A percentile compares a stretch with the other conserved stretches of the same genome.
Conservation (phyloP, 2,329 filamentous ascomycete genomes). For the Parafenestella ontariensis region DNA sequence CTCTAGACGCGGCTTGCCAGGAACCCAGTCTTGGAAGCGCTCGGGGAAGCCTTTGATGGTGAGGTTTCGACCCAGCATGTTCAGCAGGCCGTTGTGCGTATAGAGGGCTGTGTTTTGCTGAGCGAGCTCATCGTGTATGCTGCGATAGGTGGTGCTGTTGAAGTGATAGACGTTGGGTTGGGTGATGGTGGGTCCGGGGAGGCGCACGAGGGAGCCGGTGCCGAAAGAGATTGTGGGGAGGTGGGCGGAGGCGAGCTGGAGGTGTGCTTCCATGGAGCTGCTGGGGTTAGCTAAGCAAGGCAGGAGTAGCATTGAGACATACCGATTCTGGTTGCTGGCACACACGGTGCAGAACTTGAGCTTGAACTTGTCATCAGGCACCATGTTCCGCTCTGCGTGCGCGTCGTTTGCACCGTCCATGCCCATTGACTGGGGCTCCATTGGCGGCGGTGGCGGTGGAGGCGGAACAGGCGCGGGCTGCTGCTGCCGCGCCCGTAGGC, state of each 20-base stretch:
- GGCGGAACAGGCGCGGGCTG: slow-evolving; percentile 57
- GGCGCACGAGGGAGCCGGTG: slow-evolving; percentile 89
- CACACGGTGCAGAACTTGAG: slow-evolving; percentile 99
- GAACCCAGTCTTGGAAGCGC: slow-evolving; percentile 96
- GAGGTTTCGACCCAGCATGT: slow-evolving; percentile 93
- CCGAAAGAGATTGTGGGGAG: slow-evolving; percentile 99
- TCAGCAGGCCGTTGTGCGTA: slow-evolving; percentile 87
- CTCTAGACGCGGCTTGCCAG: slow-evolving; percentile 82
- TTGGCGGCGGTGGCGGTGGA: slow-evolving; percentile 55
- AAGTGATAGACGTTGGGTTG: slow-evolving; percentile 98
- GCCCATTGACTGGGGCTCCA: slow-evolving; percentile 39
- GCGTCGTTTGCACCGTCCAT: slow-evolving; percentile 42
- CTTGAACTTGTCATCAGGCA: slow-evolving; percentile 70
- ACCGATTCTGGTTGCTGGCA: slow-evolving; percentile 97
- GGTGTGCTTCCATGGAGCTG: slow-evolving; percentile 98
- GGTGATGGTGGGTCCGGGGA: slow-evolving; percentile 88
- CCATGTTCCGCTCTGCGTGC: slow-evolving; percentile 29
- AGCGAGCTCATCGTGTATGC: slow-evolving; percentile 91
- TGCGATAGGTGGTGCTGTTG: slow-evolving; percentile 94
- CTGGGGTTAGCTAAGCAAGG: slow-evolving; percentile 16
- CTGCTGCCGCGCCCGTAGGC: slow-evolving; percentile 56
- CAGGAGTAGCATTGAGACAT: slow-evolving; percentile 38
- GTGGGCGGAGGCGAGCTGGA: slow-evolving; percentile 79
- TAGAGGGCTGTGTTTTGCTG: slow-evolving; percentile 87
- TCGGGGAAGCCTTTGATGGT: slow-evolving; percentile 95